Conservation (phyloP, 1,284 basidiomycete genomes). For the Cerioporus squamosus region DNA sequence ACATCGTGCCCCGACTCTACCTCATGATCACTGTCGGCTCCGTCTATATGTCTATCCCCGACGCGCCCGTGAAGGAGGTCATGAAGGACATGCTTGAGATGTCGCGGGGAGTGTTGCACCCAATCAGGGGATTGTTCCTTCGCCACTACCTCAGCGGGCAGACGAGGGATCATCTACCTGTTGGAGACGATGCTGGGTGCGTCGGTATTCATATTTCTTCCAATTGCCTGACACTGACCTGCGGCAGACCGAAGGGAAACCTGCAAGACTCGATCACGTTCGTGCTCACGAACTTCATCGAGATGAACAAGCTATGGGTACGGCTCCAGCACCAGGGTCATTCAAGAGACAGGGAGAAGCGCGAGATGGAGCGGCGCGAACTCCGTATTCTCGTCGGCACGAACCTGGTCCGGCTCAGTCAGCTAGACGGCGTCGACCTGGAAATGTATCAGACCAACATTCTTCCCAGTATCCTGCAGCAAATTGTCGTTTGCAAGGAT, state of each 20-base stretch:
- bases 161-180: slow-evolving; percentile 90
- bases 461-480: slow-evolving; percentile 89
- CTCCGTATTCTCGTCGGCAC: slow-evolving; percentile 94
- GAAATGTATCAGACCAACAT: slow-evolving; percentile 87
- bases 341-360: slow-evolving; percentile 92
- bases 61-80: slow-evolving; percentile 95
- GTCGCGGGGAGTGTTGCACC: slow-evolving; percentile 93
- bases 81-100: slow-evolving; percentile 99
- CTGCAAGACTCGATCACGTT: slow-evolving; percentile 93
- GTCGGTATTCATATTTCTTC: slow-evolving; percentile 36
- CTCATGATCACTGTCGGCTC: slow-evolving; percentile 98
- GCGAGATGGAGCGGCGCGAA: slow-evolving; percentile 92
- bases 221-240: slow-evolving; percentile 8
- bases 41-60: slow-evolving; percentile 95
- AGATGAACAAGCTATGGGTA: slow-evolving; percentile 99
- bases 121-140: slow-evolving; percentile 90
- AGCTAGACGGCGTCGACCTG: slow-evolving; percentile 92
- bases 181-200: slow-evolving; percentile 84
- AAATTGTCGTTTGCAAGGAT: slow-evolving; percentile 96
- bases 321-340: slow-evolving; percentile 95
- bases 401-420: slow-evolving; percentile 91
- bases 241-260: slow-evolving; percentile 77
- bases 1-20: slow-evolving; percentile 92
- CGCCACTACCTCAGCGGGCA: slow-evolving; percentile 95
- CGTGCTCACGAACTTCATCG: slow-evolving; percentile 96